Evolutionary conservation across 78 protist species (phyloP).

Genomic region (Anaeramoeba ignava): DNA sequence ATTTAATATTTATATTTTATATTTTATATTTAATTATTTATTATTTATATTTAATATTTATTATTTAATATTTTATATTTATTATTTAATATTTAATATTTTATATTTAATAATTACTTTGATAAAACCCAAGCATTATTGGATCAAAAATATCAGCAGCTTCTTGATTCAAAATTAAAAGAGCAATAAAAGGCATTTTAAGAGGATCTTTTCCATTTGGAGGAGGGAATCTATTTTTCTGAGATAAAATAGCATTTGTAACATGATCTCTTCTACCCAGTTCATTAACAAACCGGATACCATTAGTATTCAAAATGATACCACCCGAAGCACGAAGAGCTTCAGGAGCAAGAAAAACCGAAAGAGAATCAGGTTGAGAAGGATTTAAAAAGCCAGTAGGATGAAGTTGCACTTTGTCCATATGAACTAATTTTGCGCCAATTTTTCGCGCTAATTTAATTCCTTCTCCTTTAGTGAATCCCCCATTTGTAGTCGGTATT

Average conservation of each 20-base stretch:
- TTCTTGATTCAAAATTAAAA: slow-evolving; percentile 14
- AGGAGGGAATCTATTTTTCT: background rate
- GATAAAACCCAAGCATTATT: slow-evolving; percentile 25
- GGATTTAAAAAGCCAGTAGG: slow-evolving; percentile 72
- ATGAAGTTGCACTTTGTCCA: slow-evolving; percentile 59
- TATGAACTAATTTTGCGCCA: slow-evolving; percentile 32
- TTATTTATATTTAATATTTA: too few relatives aligned
- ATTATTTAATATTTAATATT: too few relatives aligned
- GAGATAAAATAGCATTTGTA: slow-evolving; percentile 32
- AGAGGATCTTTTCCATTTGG: background rate
- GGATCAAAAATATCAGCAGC: slow-evolving; percentile 12
- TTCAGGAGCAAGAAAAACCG: slow-evolving; percentile 59
- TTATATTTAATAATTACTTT: too few relatives aligned
- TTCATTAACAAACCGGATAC: slow-evolving; percentile 50
- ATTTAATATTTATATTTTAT: too few relatives aligned
- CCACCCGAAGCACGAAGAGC: slow-evolving; percentile 73
- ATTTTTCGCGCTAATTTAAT: slow-evolving; percentile 27
- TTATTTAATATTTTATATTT: too few relatives aligned
- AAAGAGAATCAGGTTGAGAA: slow-evolving; percentile 23
- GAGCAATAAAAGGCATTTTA: slow-evolving; percentile 9
- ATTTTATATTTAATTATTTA: too few relatives aligned
- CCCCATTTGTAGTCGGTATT: slow-evolving; percentile 69
- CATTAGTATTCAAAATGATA: slow-evolving; percentile 35
- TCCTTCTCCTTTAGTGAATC: slow-evolving; percentile 50
- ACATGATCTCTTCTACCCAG: slow-evolving; percentile 52